These are phyloP conservation scores for Scheffersomyces lignosus DNA, from an alignment of 805 yeast genomes.

Conservation along the genomic window DNA sequence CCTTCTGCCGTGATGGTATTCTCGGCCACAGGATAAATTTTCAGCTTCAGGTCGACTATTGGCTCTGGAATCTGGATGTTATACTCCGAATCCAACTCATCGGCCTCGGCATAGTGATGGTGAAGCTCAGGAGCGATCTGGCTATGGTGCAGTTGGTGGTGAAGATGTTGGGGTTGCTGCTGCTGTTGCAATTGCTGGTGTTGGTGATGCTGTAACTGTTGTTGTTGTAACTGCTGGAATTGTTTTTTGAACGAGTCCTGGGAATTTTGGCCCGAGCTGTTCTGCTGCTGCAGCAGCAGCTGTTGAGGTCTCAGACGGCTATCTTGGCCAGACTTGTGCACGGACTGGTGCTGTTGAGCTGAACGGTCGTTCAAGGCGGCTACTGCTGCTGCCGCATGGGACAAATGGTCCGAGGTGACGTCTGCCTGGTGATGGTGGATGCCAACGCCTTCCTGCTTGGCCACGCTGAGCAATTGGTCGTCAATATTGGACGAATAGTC, in stretches of 20 bases:
- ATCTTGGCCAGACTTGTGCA: conserved; percentile 3
- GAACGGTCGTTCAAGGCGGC: background rate
- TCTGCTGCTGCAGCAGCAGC: background rate
- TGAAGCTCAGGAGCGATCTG: conserved; percentile 3
- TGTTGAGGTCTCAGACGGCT: conserved; percentile 1
- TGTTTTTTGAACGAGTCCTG: conserved; percentile 2
- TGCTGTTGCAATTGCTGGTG: conserved; percentile 23
- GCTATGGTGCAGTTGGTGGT: conserved; percentile 6
- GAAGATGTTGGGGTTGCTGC: conserved; percentile 11
- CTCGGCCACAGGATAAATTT: conserved; percentile 43
- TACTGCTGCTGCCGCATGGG: too few relatives aligned
- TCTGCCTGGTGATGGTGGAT: background rate
- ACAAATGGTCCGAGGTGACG: background rate
- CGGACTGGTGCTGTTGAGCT: conserved; percentile 1
- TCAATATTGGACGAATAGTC: conserved; percentile 38
- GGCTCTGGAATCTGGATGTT: conserved; percentile 50
- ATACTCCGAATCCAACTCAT: conserved; percentile 35
- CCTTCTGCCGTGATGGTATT: conserved; percentile 50
- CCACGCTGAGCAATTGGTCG: conserved; percentile 42
- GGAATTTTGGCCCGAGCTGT: too few relatives aligned
- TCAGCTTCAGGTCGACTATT: conserved; percentile 41
- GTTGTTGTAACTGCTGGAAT: conserved; percentile 9
- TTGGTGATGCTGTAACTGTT: too few relatives aligned
- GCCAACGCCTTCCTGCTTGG: conserved; percentile 30
- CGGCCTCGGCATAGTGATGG: conserved; percentile 17